These are phyloP conservation scores for Ustulina deusta DNA, from an alignment of 2,329 filamentous ascomycete species.

Conservation along the genomic window DNA sequence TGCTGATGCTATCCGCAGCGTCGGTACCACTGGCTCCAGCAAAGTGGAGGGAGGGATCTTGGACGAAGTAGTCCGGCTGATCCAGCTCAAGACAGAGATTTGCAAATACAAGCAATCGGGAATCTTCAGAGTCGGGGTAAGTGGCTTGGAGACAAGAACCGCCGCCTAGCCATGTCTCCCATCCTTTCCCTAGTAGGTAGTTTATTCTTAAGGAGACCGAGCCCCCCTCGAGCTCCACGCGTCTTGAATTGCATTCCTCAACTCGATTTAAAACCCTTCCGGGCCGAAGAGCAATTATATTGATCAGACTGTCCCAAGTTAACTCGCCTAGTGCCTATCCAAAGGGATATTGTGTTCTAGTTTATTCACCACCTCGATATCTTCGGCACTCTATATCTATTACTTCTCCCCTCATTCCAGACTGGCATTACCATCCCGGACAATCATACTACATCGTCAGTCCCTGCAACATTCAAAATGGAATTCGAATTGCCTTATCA, in stretches of 20 bases:
- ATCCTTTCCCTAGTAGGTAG: conserved; percentile 9
- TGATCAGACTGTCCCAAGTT: conserved; percentile 46
- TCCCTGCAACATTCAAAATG: conserved; percentile 40
- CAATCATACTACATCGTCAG: conserved; percentile 52
- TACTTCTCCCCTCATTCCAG: conserved; percentile 49
- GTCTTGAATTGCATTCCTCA: conserved; percentile 47
- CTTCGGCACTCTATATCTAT: conserved; percentile 43
- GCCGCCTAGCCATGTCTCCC: conserved; percentile 28
- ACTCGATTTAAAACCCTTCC: conserved; percentile 44
- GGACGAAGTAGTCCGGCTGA: conserved; percentile 36
- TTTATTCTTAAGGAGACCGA: conserved; percentile 19
- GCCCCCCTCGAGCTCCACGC: conserved; percentile 37
- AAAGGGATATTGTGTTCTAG: conserved; percentile 22
- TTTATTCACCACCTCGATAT: background rate
- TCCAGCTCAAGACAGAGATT: conserved; percentile 39
- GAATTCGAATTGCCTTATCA: conserved; percentile 41
- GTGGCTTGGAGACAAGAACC: conserved; percentile 48
- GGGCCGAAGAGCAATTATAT: conserved; percentile 48
- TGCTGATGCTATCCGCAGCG: conserved; percentile 25
- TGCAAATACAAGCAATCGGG: conserved; percentile 40
- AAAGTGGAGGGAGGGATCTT: conserved; percentile 39
- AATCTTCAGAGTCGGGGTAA: conserved; percentile 41
- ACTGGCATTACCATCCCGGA: conserved; percentile 42
- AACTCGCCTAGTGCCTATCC: conserved; percentile 34
- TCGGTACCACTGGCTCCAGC: conserved; percentile 40